Base-by-base conservation (phyloP, 129 eudicot species). In the Helianthus tuberosus region DNA sequence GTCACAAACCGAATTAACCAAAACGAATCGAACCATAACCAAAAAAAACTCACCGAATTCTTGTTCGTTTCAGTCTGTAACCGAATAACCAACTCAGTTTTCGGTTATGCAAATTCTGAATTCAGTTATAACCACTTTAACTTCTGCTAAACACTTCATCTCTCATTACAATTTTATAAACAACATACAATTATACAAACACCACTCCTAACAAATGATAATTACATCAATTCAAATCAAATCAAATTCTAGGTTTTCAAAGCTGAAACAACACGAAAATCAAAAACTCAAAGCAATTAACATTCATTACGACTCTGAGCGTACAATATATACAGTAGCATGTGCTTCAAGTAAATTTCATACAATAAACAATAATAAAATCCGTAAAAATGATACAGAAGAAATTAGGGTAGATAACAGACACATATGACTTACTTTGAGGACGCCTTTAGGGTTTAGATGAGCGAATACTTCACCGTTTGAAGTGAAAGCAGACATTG, bases 381-480 rank as follows among this genome's bases (percentile, higher is more conserved):
- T 44, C 41, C 41, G 55, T 14, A 11, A 49, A 69, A 11, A 49
- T 13, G n/a, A 60, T 13, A 9, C 23, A 57, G 29, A 17, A 44
- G 14, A 35, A 13, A 57, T 69, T 7, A 53, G 39, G 47, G 41
- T 32, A 63, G 51, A 50, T 47, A 9, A 27, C 0, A 27, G 32
- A 29, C 9, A 60, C 4, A 12, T 59, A 11, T 60, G 5, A 60
- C 61, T 80, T 81, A 86, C 91, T 59, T 78, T 86, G 52, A 86
- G 69, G 53, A 20, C 25, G n/a, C 82, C 77, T 25, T 71, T 29
- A 10, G 86, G 64, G 10, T 68, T 69, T 71, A 83, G 16, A 69
- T 78, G 57, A 70, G 86, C 86, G 16, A 86, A 75, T n/a, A 73
- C 54, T 77, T 83, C 88, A 59, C 86, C 86, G 11, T 72, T 68